Base-by-base conservation (phyloP, 768 basidiomycete species). In the Suillus lakei region DNA sequence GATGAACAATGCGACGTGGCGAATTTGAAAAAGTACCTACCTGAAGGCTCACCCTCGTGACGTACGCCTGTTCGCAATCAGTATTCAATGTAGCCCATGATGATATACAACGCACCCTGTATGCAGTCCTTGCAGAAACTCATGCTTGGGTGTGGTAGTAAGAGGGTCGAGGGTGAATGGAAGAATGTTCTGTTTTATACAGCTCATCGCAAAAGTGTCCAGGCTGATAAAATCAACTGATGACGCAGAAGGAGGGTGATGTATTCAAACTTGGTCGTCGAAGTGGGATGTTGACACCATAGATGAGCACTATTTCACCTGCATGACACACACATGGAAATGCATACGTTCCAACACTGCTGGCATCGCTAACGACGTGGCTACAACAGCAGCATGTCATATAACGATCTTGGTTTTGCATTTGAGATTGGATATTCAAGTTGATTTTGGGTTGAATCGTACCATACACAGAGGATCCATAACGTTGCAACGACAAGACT, bases 41-140 rank as follows among this genome's bases (percentile, higher is more conserved):
- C 85, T 72, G 80, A 68, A 2, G 82, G 76, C 5, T 73, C 79
- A 28, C 85, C 85, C 61, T 85, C 82, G 69, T 86, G 84, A 66
- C 77, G 81, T 66, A 83, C 84, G 39, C 85, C 86, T 85, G 50
- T 55, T 53, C 36, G n/a, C 18, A 4, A 46, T 41, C 6, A 50
- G 23, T 26, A 9, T 8, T 32, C 30, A 5, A 46, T n/a, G 53
- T 15, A n/a, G 38, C 66, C 21, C 38, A 8, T 12, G 7, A 58
- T 54, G 12, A 36, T 63, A 36, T 30, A 36, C 21, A 44, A 63
- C 77, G 44, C 61, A 86, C 89, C 87, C 72, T 79, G 79, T 63
- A 88, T 66, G 63, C 88, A 90, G 69, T 89, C 73, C 65, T 81
- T 76, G 76, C 87, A 87, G 66, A 86, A 77, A 73, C 82, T 83